Evolutionary conservation across 2,329 filamentous ascomycete species (phyloP).

Genomic region (Pseudogymnoascus sp.): DNA sequence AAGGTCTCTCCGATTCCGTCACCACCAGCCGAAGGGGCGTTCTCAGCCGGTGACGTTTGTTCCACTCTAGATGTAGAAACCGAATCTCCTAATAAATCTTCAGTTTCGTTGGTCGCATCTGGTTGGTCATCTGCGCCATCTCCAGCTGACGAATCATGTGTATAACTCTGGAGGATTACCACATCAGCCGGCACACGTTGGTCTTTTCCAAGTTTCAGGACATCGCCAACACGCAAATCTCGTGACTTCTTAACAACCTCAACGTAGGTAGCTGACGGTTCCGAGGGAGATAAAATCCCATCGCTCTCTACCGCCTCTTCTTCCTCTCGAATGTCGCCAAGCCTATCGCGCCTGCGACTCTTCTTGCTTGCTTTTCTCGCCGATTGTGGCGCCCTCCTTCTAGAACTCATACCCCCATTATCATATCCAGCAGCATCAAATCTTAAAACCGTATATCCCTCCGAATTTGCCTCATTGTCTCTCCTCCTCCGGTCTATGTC

Average conservation of each 20-base stretch:
- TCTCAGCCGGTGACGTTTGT: conserved; percentile 16
- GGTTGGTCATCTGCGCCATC: conserved; percentile 20
- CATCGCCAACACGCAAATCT: conserved; percentile 88
- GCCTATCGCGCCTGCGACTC: conserved; percentile 36
- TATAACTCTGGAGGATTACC: conserved; percentile 78
- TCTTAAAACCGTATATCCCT: conserved; percentile 71
- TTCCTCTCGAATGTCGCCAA: conserved; percentile 66
- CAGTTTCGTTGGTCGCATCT: conserved; percentile 19
- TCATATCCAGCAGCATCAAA: conserved; percentile 54
- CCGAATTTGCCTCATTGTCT: conserved; percentile 91
- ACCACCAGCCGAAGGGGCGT: conserved; percentile 25
- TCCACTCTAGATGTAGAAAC: conserved; percentile 27
- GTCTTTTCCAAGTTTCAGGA: conserved; percentile 87
- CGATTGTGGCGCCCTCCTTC: conserved; percentile 43
- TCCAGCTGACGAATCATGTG: conserved; percentile 43
- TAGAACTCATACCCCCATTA: conserved; percentile 29
- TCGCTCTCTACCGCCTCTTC: conserved; percentile 47
- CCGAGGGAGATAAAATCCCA: conserved; percentile 32
- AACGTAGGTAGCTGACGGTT: conserved; percentile 45
- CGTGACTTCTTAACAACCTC: conserved; percentile 76
- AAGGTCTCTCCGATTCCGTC: conserved; percentile 70
- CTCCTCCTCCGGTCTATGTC: conserved; percentile 80
- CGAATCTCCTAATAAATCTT: conserved; percentile 26
- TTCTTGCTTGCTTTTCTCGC: conserved; percentile 30
- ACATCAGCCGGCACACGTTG: conserved; percentile 93